These are phyloP conservation scores for Ogataea trehalophila DNA, from an alignment of 805 yeast genomes.

Conservation along the genomic window DNA sequence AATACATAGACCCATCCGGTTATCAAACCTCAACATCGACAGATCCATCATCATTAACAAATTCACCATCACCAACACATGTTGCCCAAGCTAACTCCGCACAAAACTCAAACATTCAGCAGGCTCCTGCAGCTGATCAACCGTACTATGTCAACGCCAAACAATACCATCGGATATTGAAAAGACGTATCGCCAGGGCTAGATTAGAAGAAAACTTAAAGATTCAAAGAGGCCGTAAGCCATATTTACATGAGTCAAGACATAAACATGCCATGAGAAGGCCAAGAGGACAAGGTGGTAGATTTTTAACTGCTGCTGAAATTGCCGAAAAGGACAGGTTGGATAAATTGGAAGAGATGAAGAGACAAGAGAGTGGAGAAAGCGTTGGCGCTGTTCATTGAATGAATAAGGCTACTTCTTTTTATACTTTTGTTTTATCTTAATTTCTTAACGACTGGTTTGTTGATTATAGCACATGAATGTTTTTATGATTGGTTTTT, in stretches of 20 bases:
- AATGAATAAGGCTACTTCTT: background rate
- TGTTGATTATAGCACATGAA: background rate
- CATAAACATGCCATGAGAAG: constrained; percentile 99
- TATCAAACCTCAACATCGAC: constrained; percentile 17
- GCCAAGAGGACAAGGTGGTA: constrained; percentile 98
- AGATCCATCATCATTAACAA: constrained; percentile 18
- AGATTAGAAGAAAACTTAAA: constrained; percentile 83
- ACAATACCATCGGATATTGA: constrained; percentile 91
- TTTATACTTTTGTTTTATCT: background rate
- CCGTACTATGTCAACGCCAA: constrained; percentile 98
- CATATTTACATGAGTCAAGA: constrained; percentile 92
- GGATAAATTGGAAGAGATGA: constrained; percentile 19
- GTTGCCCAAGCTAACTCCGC: constrained; percentile 1
- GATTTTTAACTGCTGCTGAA: constrained; percentile 93
- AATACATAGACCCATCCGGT: constrained; percentile 16
- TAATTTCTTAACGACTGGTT: background rate
- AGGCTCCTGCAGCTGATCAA: constrained; percentile 47
- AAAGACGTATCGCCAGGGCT: constrained; percentile 91
- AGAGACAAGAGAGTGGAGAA: constrained; percentile 1
- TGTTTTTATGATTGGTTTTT: background rate
- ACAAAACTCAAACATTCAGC: constrained; percentile 12
- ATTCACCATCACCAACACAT: constrained; percentile 17
- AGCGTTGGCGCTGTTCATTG: background rate
- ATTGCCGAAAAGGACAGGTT: constrained; percentile 60
- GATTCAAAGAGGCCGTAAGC: constrained; percentile 85